A percentile compares a stretch with the other conserved stretches of the same genome.
Conservation (phyloP, 768 basidiomycete genomes). For the Sarcodon sp. region DNA sequence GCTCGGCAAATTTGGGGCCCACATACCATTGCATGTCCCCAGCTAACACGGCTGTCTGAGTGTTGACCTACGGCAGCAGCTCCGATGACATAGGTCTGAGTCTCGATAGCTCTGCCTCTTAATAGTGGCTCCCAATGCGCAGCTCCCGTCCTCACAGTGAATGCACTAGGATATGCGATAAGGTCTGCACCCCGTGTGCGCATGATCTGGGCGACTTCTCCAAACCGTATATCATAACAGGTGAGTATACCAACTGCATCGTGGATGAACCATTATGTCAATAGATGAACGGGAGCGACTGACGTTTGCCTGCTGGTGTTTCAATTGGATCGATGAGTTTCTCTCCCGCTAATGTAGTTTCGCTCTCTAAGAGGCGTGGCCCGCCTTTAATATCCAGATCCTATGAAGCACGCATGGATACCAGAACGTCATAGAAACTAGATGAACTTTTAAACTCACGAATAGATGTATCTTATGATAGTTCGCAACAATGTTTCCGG, state of each 20-base stretch:
- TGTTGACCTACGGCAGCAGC: neutral
- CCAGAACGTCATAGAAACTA: too few relatives aligned
- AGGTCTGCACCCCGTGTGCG: neutral
- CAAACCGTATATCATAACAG: neutral
- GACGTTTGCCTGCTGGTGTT: neutral
- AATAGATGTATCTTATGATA: neutral
- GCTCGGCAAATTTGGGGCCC: neutral
- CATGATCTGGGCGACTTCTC: neutral
- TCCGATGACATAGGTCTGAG: neutral
- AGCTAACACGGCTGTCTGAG: neutral
- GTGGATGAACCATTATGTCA: neutral
- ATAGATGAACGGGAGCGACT: neutral
- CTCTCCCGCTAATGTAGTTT: neutral
- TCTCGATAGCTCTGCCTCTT: neutral
- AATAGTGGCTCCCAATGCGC: neutral
- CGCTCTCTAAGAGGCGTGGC: neutral
- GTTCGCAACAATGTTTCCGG: neutral
- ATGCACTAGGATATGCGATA: neutral
- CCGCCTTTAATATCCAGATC: neutral
- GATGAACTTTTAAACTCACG: neutral
- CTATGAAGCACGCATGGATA: neutral
- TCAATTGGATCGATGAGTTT: neutral
- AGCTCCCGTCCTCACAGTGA: neutral
- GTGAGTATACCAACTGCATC: neutral
- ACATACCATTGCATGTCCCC: neutral